A percentile compares a stretch with the other conserved stretches of the same genome.
These are phyloP conservation scores for Penicillium sp. DNA, from an alignment of 2,329 filamentous ascomycete genomes.

Conservation along the genomic window DNA sequence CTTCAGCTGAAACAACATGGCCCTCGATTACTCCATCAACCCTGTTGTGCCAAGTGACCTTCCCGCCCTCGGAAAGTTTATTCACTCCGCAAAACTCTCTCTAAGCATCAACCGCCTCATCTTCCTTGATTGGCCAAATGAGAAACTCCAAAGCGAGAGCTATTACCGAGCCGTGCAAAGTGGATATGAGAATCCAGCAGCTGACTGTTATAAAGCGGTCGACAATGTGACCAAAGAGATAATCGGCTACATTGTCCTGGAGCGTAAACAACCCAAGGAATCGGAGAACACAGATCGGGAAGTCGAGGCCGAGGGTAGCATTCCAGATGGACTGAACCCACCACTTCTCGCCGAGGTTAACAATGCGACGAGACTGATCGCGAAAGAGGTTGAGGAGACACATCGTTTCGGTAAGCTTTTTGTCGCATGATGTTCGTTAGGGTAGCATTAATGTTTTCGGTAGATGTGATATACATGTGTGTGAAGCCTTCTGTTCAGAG, in stretches of 20 bases:
- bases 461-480: slow-evolving; percentile 13
- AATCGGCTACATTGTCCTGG: slow-evolving; percentile 10
- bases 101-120: slow-evolving; percentile 11
- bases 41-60: not conserved
- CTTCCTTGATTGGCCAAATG: slow-evolving; percentile 13
- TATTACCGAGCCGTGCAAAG: slow-evolving; percentile 7
- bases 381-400: not conserved
- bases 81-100: slow-evolving; percentile 3
- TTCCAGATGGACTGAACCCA: slow-evolving; percentile 5
- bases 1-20: not conserved
- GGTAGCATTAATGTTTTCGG: not conserved
- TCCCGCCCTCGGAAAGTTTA: not conserved
- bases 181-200: not conserved
- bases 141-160: slow-evolving; percentile 5
- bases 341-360: slow-evolving; percentile 1
- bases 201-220: slow-evolving; percentile 10
- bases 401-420: slow-evolving; percentile 1
- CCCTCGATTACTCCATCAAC: not conserved
- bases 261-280: not conserved
- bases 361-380: not conserved
- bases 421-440: not conserved
- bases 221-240: slow-evolving; percentile 5
- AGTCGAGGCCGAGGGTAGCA: not conserved
- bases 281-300: not conserved
- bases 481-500: slow-evolving; percentile 8